Evolutionary conservation across 768 basidiomycete species (phyloP).

Genomic region (Calocybe gangraenosa): DNA sequence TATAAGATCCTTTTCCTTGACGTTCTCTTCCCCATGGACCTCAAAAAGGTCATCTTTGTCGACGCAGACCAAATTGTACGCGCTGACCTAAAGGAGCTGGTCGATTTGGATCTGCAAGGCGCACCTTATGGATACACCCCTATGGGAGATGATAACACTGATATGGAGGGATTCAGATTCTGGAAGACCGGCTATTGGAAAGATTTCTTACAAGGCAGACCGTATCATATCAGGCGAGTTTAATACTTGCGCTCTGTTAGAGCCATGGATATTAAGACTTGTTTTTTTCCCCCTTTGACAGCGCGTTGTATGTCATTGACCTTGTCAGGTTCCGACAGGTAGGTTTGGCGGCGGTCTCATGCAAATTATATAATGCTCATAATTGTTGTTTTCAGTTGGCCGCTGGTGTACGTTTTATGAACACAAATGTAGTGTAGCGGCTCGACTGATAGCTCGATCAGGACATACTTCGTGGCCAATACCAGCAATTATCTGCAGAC

Average conservation of each 20-base stretch:
- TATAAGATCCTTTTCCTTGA: conserved; percentile 99
- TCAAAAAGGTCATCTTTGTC: conserved; percentile 98
- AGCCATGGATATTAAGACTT: not conserved
- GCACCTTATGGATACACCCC: conserved; percentile 96
- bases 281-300: conserved; percentile 22
- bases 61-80: conserved; percentile 98
- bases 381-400: conserved; percentile 32
- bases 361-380: conserved; percentile 1
- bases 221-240: conserved; percentile 91
- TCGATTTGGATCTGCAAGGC: conserved; percentile 89
- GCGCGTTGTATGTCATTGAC: conserved; percentile 95
- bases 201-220: conserved; percentile 75
- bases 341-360: conserved; percentile 15
- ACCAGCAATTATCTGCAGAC: conserved; percentile 91
- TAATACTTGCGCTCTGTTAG: not conserved
- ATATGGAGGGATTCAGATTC: conserved; percentile 98
- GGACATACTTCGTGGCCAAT: conserved; percentile 89
- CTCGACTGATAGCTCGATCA: conserved; percentile 18
- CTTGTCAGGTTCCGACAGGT: conserved; percentile 93
- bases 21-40: conserved; percentile 97
- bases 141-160: conserved; percentile 92
- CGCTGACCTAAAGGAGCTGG: conserved; percentile 90
- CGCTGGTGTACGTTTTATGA: conserved; percentile 38
- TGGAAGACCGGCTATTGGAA: conserved; percentile 99
- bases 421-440: not conserved